Evolutionary conservation across 371 early-diverging fungal genomes (phyloP).

Genomic region (Apophysomyces ossiformis): DNA sequence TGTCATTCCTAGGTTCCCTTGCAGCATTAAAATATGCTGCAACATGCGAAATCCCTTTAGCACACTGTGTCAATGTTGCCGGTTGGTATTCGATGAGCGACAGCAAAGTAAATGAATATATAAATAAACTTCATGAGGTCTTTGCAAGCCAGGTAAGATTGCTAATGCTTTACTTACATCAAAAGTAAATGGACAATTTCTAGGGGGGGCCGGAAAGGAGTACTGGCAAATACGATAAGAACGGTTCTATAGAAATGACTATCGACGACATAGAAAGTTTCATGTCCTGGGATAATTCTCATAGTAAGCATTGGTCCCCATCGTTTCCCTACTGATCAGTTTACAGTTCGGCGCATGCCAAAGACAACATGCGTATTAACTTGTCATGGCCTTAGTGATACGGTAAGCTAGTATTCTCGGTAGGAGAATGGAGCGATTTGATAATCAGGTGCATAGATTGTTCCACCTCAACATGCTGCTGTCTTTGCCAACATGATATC

Average conservation of each 20-base stretch:
- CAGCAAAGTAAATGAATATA: conserved; percentile 31
- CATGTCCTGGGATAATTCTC: conserved; percentile 43
- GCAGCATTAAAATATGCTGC: conserved; percentile 62
- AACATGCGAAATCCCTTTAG: conserved; percentile 40
- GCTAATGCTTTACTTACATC: background rate
- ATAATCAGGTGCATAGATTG: conserved; percentile 39
- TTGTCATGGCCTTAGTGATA: conserved; percentile 61
- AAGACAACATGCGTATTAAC: conserved; percentile 60
- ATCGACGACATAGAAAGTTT: conserved; percentile 42
- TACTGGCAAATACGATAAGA: conserved; percentile 38
- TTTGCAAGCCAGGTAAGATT: conserved; percentile 30
- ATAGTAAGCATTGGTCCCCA: conserved; percentile 27
- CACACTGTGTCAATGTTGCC: conserved; percentile 56
- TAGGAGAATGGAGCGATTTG: background rate
- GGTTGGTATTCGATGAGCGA: conserved; percentile 61
- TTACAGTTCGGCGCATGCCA: conserved; percentile 52
- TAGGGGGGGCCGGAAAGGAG: conserved; percentile 53
- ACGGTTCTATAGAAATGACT: conserved; percentile 38
- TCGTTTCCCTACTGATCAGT: background rate
- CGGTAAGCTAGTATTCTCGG: conserved; percentile 31
- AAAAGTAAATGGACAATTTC: background rate
- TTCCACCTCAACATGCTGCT: conserved; percentile 61
- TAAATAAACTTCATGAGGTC: conserved; percentile 38
- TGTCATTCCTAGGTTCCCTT: conserved; percentile 47
- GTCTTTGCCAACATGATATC: conserved; percentile 55